Evolutionary conservation across 345 rosid species (phyloP), one percentile per base, ranked within the genome.

Genomic region (Ricinus communis): DNA sequence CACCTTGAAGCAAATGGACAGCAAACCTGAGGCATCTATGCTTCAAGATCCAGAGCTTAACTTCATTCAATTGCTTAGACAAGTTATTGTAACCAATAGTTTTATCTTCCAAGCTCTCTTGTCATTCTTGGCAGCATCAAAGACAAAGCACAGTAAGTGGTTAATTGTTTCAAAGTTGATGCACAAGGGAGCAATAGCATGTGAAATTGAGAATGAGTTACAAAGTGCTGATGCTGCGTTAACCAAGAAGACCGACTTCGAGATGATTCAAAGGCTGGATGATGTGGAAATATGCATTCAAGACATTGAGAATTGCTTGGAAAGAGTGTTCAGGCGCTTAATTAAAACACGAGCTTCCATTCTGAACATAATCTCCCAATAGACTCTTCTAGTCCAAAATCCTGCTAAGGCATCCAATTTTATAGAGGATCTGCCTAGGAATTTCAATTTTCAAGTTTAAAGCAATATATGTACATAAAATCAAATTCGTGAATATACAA

Each of bases 321-420:
- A 90, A 70, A 47, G 82, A 25, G 61, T 86, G 65, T 85, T 85
- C 62, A 86, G 92, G 84, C 45, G 68, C 51, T 72, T 93, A 82
- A 80, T 88, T 8, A 86, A 84, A 77, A 68, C 90, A 68, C 82
- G 97, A 73, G 73, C 90, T 22, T 77, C 93, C 18, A 75, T 91
- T 66, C 78, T 89, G 79, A 93, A 88, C 78, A 85, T 89, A 22
- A 68, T 85, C 66, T 91, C 92, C 61, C 85, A 77, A 46, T 90
- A 80, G 71, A n/a, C n/a, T n/a, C n/a, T n/a, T 13, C 38, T 16
- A 19, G 7, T 13, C 30, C 19, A n/a, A 43, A 71, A 65, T 69
- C 52, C 65, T 68, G 46, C 56, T 16, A 64, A 69, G 71, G 56
- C n/a, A 68, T 79, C 81, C 81, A 73, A 81, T 54, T 79, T 58